Conservation (phyloP, 257 asterid genomes). For the Lantana camara region DNA sequence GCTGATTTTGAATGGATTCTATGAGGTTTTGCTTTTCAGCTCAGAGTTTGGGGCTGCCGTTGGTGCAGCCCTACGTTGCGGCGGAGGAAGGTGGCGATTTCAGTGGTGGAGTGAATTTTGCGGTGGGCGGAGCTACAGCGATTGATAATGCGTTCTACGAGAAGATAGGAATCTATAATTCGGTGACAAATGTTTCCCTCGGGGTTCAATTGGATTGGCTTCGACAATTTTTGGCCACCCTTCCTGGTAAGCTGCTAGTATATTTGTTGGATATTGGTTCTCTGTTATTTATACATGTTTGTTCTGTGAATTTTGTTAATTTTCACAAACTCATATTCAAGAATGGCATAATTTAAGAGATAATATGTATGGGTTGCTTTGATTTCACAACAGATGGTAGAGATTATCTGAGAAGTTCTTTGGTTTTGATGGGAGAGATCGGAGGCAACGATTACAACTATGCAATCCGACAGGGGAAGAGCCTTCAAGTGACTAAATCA, state of each 20-base stretch:
- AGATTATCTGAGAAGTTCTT: slow-evolving; percentile 32
- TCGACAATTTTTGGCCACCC: slow-evolving; percentile 34
- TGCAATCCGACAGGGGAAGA: slow-evolving; percentile 21
- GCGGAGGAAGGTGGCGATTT: slow-evolving; percentile 15
- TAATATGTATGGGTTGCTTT: background rate
- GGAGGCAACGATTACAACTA: slow-evolving; percentile 66
- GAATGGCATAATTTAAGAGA: no score
- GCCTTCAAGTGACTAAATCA: slow-evolving; percentile 25
- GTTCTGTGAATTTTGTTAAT: no score
- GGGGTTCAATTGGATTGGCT: slow-evolving; percentile 50
- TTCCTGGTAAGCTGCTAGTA: slow-evolving; percentile 45
- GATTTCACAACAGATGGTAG: slow-evolving; percentile 34
- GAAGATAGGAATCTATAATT: slow-evolving; percentile 36
- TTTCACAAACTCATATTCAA: no score
- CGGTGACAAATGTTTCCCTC: slow-evolving; percentile 40
- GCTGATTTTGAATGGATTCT: no score
- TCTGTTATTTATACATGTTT: no score
- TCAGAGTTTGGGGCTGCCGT: slow-evolving; percentile 47
- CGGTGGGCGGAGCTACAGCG: slow-evolving; percentile 55
- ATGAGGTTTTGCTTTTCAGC: slow-evolving; percentile 24
- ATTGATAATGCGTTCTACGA: slow-evolving; percentile 34
- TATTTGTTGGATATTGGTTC: no score
- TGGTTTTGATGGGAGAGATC: slow-evolving; percentile 54
- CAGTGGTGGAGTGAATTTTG: slow-evolving; percentile 51
- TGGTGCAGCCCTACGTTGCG: slow-evolving; percentile 34